Conservation (phyloP, 2,329 filamentous ascomycete genomes). For the Pyrenophora teres region DNA sequence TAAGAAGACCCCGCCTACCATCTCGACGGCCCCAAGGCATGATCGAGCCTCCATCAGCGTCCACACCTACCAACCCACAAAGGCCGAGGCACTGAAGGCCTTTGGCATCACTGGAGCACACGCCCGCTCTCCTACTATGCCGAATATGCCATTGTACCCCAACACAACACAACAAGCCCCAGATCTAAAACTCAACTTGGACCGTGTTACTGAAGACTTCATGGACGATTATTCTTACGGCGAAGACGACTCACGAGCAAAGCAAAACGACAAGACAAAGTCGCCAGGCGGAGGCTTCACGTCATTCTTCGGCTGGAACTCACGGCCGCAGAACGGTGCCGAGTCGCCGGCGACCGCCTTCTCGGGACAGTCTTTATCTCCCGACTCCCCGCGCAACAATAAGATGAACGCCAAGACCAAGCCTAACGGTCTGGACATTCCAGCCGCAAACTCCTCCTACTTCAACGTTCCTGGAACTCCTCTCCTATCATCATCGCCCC, state of each 20-base stretch:
- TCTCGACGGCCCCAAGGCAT: slow-evolving; percentile 36
- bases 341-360: slow-evolving; percentile 67
- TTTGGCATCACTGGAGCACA: slow-evolving; percentile 27
- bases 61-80: slow-evolving; percentile 34
- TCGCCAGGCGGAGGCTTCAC: slow-evolving; percentile 61
- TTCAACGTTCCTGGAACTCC: slow-evolving; percentile 55
- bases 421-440: slow-evolving; percentile 57
- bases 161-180: slow-evolving; percentile 29
- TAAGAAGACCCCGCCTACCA: slow-evolving; percentile 10
- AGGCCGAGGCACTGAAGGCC: slow-evolving; percentile 33
- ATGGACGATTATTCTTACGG: slow-evolving; percentile 44
- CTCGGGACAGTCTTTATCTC: slow-evolving; percentile 64
- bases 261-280: slow-evolving; percentile 46
- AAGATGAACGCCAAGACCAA: slow-evolving; percentile 41
- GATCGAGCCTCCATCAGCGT: slow-evolving; percentile 44
- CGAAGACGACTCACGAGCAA: slow-evolving; percentile 30
- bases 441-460: slow-evolving; percentile 57
- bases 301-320: slow-evolving; percentile 71
- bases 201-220: slow-evolving; percentile 46
- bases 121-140: slow-evolving; percentile 46
- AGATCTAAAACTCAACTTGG: slow-evolving; percentile 42
- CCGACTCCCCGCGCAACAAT: slow-evolving; percentile 58
- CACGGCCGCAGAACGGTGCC: slow-evolving; percentile 56
- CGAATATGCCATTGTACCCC: slow-evolving; percentile 45
- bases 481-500: slow-evolving; percentile 50